phyloP scores from a whole-genome alignment of 495 filamentous ascomycete genomes.

The Trichoderma virens region DNA sequence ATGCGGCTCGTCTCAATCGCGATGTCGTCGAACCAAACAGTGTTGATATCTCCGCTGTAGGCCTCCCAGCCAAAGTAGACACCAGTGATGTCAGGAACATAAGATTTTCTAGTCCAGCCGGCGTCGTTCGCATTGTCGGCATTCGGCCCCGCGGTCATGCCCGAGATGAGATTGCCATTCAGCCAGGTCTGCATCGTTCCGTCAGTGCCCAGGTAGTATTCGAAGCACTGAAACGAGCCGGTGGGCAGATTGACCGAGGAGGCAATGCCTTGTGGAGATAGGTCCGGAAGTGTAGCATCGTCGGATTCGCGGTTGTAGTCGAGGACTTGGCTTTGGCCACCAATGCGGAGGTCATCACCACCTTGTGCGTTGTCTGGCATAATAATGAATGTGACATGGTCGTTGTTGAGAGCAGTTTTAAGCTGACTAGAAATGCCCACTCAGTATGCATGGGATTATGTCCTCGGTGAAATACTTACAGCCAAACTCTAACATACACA shows the following conservation, averaged over 20 bases:
- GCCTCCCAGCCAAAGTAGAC: conserved; percentile 56
- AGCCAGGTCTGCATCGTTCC: conserved; percentile 52
- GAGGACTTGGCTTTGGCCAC: conserved; percentile 48
- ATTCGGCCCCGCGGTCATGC: conserved; percentile 38
- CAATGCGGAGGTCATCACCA: conserved; percentile 47
- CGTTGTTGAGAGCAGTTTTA: conserved; percentile 39
- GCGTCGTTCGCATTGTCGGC: conserved; percentile 40
- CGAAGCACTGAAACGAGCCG: conserved; percentile 46
- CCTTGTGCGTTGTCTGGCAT: conserved; percentile 51
- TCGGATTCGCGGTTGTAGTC: conserved; percentile 56
- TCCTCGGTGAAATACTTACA: conserved; percentile 35
- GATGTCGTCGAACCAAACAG: conserved; percentile 53
- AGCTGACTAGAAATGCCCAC: conserved; percentile 11
- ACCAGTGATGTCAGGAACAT: conserved; percentile 41
- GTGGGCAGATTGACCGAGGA: conserved; percentile 41
- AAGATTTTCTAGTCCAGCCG: conserved; percentile 39
- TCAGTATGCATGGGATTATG: not conserved
- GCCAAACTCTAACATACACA: conserved; percentile 43
- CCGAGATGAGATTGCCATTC: conserved; percentile 39
- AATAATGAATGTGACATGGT: conserved; percentile 53
- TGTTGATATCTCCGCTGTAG: conserved; percentile 50
- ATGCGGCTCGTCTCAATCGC: conserved; percentile 34
- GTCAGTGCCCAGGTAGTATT: conserved; percentile 48
- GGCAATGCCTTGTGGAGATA: conserved; percentile 48
- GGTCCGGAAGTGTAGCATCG: conserved; percentile 52